A percentile compares a stretch with the other conserved stretches of the same genome.
phyloP scores from a whole-genome alignment of 805 yeast species.

The Schwanniomyces sp. region DNA sequence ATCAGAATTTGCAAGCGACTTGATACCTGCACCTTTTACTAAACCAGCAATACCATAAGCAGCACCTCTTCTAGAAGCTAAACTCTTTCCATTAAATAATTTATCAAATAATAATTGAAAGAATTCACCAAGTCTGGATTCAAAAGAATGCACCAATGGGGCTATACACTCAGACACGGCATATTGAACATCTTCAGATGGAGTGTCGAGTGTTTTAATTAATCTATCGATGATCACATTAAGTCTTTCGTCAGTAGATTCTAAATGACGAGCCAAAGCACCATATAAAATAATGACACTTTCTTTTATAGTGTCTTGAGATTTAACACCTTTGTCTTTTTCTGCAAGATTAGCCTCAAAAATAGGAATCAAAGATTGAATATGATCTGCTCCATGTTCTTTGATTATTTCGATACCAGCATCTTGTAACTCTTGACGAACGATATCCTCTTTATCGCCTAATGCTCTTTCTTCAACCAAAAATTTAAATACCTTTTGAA shows the following conservation, averaged over 20 bases:
- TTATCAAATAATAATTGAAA: conserved; percentile 59
- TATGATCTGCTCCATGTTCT: conserved; percentile 59
- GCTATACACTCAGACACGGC: conserved; percentile 87
- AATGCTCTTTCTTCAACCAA: conserved; percentile 63
- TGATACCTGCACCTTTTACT: conserved; percentile 85
- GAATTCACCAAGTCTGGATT: conserved; percentile 49
- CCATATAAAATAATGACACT: conserved; percentile 87
- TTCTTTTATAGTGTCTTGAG: conserved; percentile 68
- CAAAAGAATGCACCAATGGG: conserved; percentile 68
- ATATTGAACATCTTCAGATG: conserved; percentile 85
- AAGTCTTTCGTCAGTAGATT: conserved; percentile 64
- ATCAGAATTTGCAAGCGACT: conserved; percentile 72
- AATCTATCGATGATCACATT: conserved; percentile 65
- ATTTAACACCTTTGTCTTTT: conserved; percentile 44
- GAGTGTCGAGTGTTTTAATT: conserved; percentile 74
- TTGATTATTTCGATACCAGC: conserved; percentile 81
- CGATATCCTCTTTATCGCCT: conserved; percentile 71
- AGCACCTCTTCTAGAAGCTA: conserved; percentile 79
- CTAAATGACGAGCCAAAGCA: conserved; percentile 82
- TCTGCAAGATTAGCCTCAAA: conserved; percentile 68
- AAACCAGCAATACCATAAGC: conserved; percentile 96
- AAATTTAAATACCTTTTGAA: conserved; percentile 60
- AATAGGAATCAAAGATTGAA: conserved; percentile 78
- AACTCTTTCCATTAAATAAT: conserved; percentile 51
- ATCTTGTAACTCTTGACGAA: conserved; percentile 79